phyloP scores from a whole-genome alignment of 2,329 filamentous ascomycete species.

The Colletotrichum chrysophilum region DNA sequence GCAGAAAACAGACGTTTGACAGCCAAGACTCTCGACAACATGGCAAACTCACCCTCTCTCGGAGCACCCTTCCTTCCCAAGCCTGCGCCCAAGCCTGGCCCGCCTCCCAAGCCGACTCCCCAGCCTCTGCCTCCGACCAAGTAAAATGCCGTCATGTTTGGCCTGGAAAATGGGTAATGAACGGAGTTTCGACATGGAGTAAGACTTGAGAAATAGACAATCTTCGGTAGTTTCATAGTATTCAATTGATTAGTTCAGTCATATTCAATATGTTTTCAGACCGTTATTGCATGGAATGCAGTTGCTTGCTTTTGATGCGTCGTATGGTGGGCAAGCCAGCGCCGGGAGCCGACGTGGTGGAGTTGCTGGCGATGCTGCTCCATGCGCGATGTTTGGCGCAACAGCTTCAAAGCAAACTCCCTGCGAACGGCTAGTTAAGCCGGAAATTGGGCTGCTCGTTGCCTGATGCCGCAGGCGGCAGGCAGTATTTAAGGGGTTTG shows the following conservation, averaged over 20 bases:
- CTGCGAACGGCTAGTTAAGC: neutral
- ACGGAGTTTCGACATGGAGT: neutral
- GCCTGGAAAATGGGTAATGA: neutral
- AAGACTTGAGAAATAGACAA: neutral
- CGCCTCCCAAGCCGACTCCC: neutral
- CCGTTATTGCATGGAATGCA: neutral
- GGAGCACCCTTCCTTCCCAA: neutral
- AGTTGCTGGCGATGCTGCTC: neutral
- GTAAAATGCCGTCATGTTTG: neutral
- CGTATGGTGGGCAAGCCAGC: neutral
- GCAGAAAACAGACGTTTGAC: neutral
- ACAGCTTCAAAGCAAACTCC: neutral
- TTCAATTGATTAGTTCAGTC: neutral
- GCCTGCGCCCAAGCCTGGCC: neutral
- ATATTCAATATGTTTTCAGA: accelerated
- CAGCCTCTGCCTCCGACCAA: neutral
- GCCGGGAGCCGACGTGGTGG: accelerated
- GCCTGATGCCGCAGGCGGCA: neutral
- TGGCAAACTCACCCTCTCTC: neutral
- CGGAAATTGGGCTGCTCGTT: neutral
- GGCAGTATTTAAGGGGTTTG: neutral
- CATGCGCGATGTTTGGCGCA: neutral
- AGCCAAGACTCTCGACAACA: neutral
- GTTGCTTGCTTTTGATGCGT: neutral
- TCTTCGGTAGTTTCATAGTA: neutral